phyloP scores from a whole-genome alignment of 331 rosid species.

The Quercus lobata region DNA sequence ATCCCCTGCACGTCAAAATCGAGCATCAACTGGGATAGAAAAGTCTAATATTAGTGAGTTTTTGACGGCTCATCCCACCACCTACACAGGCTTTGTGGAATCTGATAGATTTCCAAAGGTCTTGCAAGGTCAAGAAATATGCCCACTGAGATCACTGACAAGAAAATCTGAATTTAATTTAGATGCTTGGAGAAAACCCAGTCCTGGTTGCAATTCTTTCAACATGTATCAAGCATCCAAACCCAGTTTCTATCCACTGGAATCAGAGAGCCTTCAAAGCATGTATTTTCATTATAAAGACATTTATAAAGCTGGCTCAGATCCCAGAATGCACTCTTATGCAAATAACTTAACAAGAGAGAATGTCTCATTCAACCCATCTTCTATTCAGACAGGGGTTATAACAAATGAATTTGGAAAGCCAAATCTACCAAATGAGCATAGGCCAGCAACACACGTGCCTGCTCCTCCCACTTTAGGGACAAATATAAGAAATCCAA shows the following conservation, averaged over 20 bases:
- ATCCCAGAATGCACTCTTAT: constrained; percentile 41
- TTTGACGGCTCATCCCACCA: constrained; percentile 57
- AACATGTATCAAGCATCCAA: constrained; percentile 59
- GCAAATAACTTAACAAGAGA: constrained; percentile 45
- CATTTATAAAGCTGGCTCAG: constrained; percentile 50
- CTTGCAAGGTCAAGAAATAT: constrained; percentile 99
- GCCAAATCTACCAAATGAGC: constrained; percentile 39
- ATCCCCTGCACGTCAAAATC: constrained; percentile 50
- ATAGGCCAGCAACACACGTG: constrained; percentile 39
- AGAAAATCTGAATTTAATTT: constrained; percentile 53
- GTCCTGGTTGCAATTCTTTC: constrained; percentile 43
- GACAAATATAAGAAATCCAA: constrained; percentile 41
- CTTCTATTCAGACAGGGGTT: constrained; percentile 47
- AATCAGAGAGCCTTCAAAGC: constrained; percentile 48
- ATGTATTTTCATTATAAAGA: constrained; percentile 59
- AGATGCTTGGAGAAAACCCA: constrained; percentile 68
- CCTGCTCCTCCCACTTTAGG: constrained; percentile 47
- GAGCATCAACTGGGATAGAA: constrained; percentile 41
- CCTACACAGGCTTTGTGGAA: constrained; percentile 71
- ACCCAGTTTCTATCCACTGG: constrained; percentile 41
- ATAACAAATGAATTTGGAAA: constrained; percentile 48
- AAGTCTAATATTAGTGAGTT: constrained; percentile 52
- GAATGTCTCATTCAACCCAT: constrained; percentile 32
- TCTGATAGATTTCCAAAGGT: constrained; percentile 74
- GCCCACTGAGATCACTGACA: constrained; percentile 65